A percentile compares a stretch with the other conserved stretches of the same genome.
These are phyloP conservation scores for Radiomyces spectabilis DNA, from an alignment of 192 early-diverging fungal species.

Conservation along the genomic window DNA sequence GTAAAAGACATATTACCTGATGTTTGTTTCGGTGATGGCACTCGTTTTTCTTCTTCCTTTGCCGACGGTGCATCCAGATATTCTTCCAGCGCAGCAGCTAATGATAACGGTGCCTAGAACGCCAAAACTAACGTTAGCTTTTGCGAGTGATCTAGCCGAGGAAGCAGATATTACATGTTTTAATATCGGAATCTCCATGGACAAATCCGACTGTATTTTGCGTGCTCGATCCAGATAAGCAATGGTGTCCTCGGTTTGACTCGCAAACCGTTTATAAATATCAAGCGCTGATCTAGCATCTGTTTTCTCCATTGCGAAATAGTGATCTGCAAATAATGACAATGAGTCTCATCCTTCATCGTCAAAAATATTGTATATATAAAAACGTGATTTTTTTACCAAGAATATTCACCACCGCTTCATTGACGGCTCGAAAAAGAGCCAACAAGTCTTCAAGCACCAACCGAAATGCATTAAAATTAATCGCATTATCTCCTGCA, in stretches of 20 bases:
- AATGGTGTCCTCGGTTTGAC: conserved; percentile 60
- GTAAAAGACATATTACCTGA: not conserved
- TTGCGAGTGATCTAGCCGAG: not conserved
- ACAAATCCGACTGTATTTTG: conserved; percentile 42
- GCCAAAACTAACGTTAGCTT: not conserved
- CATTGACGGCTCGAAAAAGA: conserved; percentile 69
- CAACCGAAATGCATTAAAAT: conserved; percentile 60
- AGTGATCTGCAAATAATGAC: conserved; percentile 40
- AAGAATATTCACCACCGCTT: conserved; percentile 69
- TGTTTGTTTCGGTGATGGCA: not conserved
- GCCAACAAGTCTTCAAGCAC: conserved; percentile 65
- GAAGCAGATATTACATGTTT: conserved; percentile 52
- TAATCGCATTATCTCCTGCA: conserved; percentile 65
- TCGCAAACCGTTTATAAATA: conserved; percentile 73
- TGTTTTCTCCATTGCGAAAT: conserved; percentile 62
- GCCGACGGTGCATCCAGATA: conserved; percentile 3
- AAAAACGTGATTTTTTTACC: conserved; percentile 46
- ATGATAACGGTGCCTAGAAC: conserved; percentile 17
- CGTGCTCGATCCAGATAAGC: conserved; percentile 64
- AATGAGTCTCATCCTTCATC: not conserved
- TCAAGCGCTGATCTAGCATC: conserved; percentile 57
- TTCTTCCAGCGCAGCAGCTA: conserved; percentile 17
- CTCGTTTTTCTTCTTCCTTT: not conserved
- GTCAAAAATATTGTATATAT: not conserved
- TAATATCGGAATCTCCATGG: conserved; percentile 61